Percentiles rank a stretch among this genome's conserved stretches.
phyloP scores from a whole-genome alignment of 139 green algal species.

The Tetradesmus lagerheimii region DNA sequence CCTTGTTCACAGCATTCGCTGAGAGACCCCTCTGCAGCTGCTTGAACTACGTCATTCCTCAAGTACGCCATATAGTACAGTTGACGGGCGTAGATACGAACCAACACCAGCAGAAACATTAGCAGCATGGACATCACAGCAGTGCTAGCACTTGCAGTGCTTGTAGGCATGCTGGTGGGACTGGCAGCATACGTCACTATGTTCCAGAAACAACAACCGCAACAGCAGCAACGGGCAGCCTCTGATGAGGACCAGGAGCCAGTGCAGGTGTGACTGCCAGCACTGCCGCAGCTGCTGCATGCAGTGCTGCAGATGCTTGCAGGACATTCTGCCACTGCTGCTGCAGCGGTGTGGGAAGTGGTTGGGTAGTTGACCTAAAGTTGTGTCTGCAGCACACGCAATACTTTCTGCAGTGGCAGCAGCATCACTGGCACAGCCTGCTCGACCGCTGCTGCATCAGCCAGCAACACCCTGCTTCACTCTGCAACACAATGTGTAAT shows the following conservation, averaged over 20 bases:
- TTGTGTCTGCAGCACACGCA: not conserved
- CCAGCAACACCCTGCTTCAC: not conserved
- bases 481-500: not conserved
- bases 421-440: not conserved
- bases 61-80: no score
- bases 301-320: not conserved
- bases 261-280: not conserved
- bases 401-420: not conserved
- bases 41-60: not conserved
- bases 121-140: slow-evolving; percentile 11
- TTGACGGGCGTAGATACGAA: no score
- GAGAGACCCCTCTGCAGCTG: not conserved
- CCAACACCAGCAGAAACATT: not conserved
- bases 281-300: not conserved
- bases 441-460: not conserved
- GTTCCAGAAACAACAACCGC: slow-evolving; percentile 6
- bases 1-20: not conserved
- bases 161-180: slow-evolving; percentile 20
- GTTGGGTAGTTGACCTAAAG: not conserved
- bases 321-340: not conserved
- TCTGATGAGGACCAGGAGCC: not conserved
- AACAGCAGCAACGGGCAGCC: not conserved
- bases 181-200: slow-evolving; percentile 7
- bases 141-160: slow-evolving; percentile 8
- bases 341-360: not conserved